Conservation (phyloP, 2,329 filamentous ascomycete species). For the Diplodia seriata region DNA sequence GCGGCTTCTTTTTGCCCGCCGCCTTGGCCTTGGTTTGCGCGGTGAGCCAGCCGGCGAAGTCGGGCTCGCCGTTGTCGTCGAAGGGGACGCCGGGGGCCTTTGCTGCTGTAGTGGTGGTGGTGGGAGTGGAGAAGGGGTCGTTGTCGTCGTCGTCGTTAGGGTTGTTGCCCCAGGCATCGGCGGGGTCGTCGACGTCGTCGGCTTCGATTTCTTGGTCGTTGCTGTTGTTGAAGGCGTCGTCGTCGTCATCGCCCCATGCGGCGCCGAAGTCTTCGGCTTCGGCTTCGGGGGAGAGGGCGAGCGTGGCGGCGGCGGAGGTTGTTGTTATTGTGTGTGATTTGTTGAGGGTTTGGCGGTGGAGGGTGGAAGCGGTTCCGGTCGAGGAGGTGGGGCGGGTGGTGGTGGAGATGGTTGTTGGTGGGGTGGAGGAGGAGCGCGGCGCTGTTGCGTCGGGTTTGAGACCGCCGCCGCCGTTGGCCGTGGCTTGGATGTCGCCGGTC, state of each 20-base stretch:
- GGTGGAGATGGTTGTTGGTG: constrained; percentile 43
- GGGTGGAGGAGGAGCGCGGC: constrained; percentile 57
- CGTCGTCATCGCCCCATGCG: constrained; percentile 69
- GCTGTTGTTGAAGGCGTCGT: constrained; percentile 40
- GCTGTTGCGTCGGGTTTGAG: constrained; percentile 50
- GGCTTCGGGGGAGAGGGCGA: constrained; percentile 37
- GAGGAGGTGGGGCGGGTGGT: constrained; percentile 51
- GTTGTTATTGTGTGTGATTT: background rate
- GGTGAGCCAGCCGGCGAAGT: constrained; percentile 94
- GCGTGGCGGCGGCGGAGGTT: constrained; percentile 39
- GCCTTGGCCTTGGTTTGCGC: constrained; percentile 79
- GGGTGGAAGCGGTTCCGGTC: constrained; percentile 57
- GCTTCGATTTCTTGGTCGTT: constrained; percentile 56
- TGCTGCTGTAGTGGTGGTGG: constrained; percentile 41
- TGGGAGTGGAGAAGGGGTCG: constrained; percentile 55
- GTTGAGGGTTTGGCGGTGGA: constrained; percentile 53
- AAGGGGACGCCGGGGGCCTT: constrained; percentile 60
- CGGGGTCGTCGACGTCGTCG: constrained; percentile 61
- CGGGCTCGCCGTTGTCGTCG: constrained; percentile 86
- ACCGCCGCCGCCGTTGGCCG: constrained; percentile 40
- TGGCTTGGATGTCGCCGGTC: constrained; percentile 81
- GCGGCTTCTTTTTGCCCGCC: constrained; percentile 65
- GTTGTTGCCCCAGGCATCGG: constrained; percentile 72
- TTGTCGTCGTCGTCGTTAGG: constrained; percentile 60
- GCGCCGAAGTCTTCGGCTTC: constrained; percentile 7